phyloP scores from a whole-genome alignment of 2,329 filamentous ascomycete species.

The Emmonsia crescens region DNA sequence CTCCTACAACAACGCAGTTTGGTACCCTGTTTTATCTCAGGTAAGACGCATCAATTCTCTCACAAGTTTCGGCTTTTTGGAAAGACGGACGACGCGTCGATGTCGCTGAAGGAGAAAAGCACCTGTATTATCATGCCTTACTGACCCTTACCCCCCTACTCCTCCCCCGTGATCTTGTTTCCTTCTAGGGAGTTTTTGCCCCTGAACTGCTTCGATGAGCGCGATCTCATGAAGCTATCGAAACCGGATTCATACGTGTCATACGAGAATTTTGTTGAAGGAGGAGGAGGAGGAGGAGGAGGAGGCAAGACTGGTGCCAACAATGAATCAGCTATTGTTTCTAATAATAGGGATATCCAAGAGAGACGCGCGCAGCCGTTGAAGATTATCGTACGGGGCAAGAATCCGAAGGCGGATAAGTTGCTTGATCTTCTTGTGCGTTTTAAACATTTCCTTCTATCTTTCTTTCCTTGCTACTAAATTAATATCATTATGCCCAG shows the following conservation, averaged over 20 bases:
- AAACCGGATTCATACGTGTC: constrained; percentile 18
- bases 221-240: constrained; percentile 22
- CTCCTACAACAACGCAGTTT: constrained; percentile 16
- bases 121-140: not conserved
- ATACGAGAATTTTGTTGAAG: constrained; percentile 20
- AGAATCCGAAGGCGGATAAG: constrained; percentile 31
- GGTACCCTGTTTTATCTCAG: constrained; percentile 27
- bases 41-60: constrained; percentile 10
- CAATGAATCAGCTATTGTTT: not conserved
- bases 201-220: constrained; percentile 25
- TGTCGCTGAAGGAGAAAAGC: not conserved
- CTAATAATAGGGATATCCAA: constrained; percentile 8
- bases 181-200: constrained; percentile 24
- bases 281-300: constrained; percentile 9
- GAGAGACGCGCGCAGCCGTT: constrained; percentile 25
- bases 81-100: not conserved
- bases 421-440: constrained; percentile 40
- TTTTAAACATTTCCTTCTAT: not conserved
- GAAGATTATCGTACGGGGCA: constrained; percentile 30
- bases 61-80: constrained; percentile 2
- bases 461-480: not conserved
- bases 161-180: constrained; percentile 7
- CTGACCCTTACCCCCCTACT: no score
- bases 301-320: constrained; percentile 2
- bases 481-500: constrained; percentile 19